phyloP scores from a whole-genome alignment of 225 moss, liverwort and hornwort species.

The Straminergon stramineum region DNA sequence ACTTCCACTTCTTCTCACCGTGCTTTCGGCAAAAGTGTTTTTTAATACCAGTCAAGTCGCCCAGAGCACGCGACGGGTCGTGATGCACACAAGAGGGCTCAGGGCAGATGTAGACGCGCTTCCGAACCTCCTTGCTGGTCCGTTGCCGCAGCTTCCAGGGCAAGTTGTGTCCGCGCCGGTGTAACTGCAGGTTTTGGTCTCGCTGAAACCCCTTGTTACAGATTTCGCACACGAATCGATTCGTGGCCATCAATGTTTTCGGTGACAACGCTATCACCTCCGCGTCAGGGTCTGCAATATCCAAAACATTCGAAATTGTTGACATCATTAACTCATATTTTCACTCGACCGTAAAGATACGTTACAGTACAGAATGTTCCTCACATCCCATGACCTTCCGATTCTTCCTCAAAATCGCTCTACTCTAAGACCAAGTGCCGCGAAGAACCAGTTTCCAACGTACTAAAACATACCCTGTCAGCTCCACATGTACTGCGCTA shows the following conservation, averaged over 20 bases:
- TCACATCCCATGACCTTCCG: neutral
- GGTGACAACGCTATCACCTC: conserved; percentile 97
- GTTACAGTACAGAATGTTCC: neutral
- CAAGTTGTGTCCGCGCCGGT: conserved; percentile 98
- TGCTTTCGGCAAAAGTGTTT: conserved; percentile 99
- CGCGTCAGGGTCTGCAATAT: conserved; percentile 55
- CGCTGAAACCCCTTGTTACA: conserved; percentile 99
- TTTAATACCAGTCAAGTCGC: conserved; percentile 98
- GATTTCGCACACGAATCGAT: conserved; percentile 97
- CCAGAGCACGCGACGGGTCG: conserved; percentile 97
- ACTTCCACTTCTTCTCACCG: conserved; percentile 99
- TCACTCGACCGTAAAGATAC: neutral
- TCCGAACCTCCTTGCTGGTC: conserved; percentile 94
- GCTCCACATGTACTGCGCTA: neutral
- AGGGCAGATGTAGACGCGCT: conserved; percentile 98
- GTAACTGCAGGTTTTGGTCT: conserved; percentile 97
- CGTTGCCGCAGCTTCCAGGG: conserved; percentile 97
- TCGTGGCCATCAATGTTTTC: conserved; percentile 95
- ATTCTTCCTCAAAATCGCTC: neutral
- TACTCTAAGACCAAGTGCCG: neutral
- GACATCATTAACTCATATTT: neutral
- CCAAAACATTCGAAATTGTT: neutral
- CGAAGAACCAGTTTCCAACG: neutral
- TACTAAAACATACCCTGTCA: neutral
- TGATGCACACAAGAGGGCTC: conserved; percentile 99